Conservation (phyloP, 2,329 filamentous ascomycete species). For the Penicillium sp. region DNA sequence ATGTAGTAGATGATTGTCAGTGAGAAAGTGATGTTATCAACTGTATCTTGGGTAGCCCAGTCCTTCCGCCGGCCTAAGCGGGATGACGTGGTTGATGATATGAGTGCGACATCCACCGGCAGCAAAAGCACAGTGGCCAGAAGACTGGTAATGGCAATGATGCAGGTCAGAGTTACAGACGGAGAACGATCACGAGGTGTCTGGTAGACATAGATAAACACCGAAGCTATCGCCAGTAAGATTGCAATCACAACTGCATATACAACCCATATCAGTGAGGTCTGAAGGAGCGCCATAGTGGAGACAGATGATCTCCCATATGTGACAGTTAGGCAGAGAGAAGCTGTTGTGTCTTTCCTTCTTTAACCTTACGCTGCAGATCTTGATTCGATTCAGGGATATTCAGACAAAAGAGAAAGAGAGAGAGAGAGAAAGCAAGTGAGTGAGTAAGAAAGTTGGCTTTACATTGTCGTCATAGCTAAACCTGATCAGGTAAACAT, state of each 20-base stretch:
- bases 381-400: not conserved
- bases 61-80: slow-evolving; percentile 82
- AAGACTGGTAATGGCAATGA: slow-evolving; percentile 81
- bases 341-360: not conserved
- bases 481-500: slow-evolving; percentile 9
- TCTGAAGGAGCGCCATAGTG: slow-evolving; percentile 71
- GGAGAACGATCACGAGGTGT: slow-evolving; percentile 81
- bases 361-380: not conserved
- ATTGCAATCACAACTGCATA: slow-evolving; percentile 81
- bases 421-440: not conserved
- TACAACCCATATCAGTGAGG: slow-evolving; percentile 89
- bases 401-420: not conserved
- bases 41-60: slow-evolving; percentile 83
- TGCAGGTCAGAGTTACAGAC: slow-evolving; percentile 78
- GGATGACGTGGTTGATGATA: slow-evolving; percentile 80
- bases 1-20: slow-evolving; percentile 89
- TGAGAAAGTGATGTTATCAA: slow-evolving; percentile 75
- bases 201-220: slow-evolving; percentile 92
- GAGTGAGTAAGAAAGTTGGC: slow-evolving; percentile 1
- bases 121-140: slow-evolving; percentile 90
- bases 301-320: slow-evolving; percentile 16
- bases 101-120: slow-evolving; percentile 91
- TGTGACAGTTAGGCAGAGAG: not conserved
- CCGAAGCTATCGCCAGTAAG: slow-evolving; percentile 72
- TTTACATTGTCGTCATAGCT: slow-evolving; percentile 18